Base-by-base conservation (phyloP, 768 basidiomycete species). In the Plicaturopsis crispa region DNA sequence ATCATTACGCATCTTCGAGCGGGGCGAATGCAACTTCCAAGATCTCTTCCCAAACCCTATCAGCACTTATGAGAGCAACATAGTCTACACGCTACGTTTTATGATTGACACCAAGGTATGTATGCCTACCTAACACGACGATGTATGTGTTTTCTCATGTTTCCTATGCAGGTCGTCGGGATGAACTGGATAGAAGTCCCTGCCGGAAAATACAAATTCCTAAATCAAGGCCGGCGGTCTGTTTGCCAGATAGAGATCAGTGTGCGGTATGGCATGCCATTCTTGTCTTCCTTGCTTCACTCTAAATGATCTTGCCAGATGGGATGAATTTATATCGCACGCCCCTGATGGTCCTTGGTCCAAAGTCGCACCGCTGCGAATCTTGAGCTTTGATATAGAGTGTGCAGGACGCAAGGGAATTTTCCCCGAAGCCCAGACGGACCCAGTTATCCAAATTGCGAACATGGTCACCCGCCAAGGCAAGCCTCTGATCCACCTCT, bases 161-260 rank as follows among this genome's bases (percentile, higher is more conserved):
- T 3, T 14, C 8, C 42, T 37, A 17, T n/a, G 2, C 45, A 92
- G 88, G 80, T 99, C 21, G 82, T 93, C 35, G 96, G 96, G 6
- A 98, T 99, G 96, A 98, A 97, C 55, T 99, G 96, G 94, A 84
- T 99, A 37, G 91, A 98, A 61, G 66, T 96, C 6, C 84, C 84
- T 4, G 78, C 84, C 3, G 87, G 87, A 2, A 78, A 78, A 48
- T 99, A 96, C 53, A 66, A 67, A 10, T 53, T 93, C 14, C 41
- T 80, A n/a, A 53, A 71, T 2, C 67, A 60, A 8, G 66, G 66
- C 31, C 63, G 78, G 52, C 70, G 71, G 34, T 93, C 93, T 1
- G 71, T 73, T 34, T 97, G 91, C 57, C 96, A 99, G 55, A 72
- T 97, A 12, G 94, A 99, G 57, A 60, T 98, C 33, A 74, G 63